Evolutionary conservation across 352 stramenopile species (phyloP).

Genomic region (Globisporangium cystogenes): DNA sequence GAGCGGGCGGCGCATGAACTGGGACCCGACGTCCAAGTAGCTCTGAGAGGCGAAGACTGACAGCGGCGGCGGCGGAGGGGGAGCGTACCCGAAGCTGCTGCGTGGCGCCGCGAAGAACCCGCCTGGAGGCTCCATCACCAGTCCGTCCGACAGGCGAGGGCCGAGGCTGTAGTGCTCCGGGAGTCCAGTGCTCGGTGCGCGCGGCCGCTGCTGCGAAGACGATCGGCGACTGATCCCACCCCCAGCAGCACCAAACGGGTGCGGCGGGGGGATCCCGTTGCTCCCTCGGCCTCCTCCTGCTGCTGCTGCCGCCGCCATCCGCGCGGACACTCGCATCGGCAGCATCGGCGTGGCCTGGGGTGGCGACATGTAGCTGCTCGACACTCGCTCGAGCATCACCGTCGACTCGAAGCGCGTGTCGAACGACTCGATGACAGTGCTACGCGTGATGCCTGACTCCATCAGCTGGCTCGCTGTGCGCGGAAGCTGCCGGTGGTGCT

Average conservation of each 20-base stretch:
- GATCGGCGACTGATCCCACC: neutral
- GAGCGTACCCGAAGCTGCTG: conserved; percentile 3
- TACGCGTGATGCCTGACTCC: conserved; percentile 41
- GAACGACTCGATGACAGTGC: conserved; percentile 48
- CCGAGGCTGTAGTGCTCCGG: conserved; percentile 18
- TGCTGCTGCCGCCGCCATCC: conserved; percentile 6
- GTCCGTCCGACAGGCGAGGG: conserved; percentile 29
- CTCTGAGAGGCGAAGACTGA: conserved; percentile 11
- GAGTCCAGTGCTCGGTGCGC: conserved; percentile 13
- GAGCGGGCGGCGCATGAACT: conserved; percentile 19
- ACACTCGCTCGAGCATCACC: conserved; percentile 16
- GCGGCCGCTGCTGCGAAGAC: conserved; percentile 13
- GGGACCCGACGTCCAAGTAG: conserved; percentile 9
- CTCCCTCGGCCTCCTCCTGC: neutral
- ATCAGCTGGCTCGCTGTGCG: conserved; percentile 16
- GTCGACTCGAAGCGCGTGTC: conserved; percentile 21
- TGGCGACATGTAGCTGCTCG: conserved; percentile 13
- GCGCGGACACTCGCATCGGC: conserved; percentile 9
- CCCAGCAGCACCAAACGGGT: neutral
- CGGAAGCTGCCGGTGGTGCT: neutral
- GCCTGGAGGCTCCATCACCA: conserved; percentile 37
- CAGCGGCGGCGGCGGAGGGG: conserved; percentile 15
- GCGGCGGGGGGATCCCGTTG: neutral
- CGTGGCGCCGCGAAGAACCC: conserved; percentile 10
- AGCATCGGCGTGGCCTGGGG: conserved; percentile 8